Evolutionary conservation across 371 early-diverging fungal genomes (phyloP), one percentile per base, ranked within the genome.

Genomic region (Capniomyces stellatus): DNA sequence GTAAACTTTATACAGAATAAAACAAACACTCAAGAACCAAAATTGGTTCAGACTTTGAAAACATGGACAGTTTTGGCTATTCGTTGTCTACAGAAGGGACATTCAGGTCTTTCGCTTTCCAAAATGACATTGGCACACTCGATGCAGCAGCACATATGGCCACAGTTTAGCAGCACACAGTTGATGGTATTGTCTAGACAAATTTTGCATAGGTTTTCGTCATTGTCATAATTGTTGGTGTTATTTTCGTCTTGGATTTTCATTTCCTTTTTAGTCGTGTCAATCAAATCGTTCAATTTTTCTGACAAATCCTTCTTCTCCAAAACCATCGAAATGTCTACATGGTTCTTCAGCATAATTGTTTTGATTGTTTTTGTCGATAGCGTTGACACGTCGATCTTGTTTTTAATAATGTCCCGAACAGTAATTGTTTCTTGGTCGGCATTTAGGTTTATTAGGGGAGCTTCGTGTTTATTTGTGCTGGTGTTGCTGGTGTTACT

Each of bases 121-220:
- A 72, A 41, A 13, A 64, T 64, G 10, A 35, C 6, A 49, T 67
- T 52, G n/a, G 67, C 71, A 43, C 74, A 74, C 43, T 66, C 71
- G 41, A 69, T 44, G 35, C 74, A 70, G 12, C 70, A 65, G 29
- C 66, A 68, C 62, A 72, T 57, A 52, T 74, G 74, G 6, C 74
- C 74, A 44, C 74, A 74, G 54, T 72, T 70, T 29, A 72, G 57
- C 47, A 74, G 61, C 6, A 74, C 70, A 57, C 68, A 67, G 60
- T 74, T 70, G 23, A 69, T 64, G 15, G 55, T 43, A 12, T 55
- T 52, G 39, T 71, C 71, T 58, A 62, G 66, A 55, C 74, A 74
- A 22, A 74, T 63, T 41, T 69, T 66, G 58, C 73, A 73, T 52
- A 62, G 29, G 29, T 63, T 55, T 15, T 27, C 46, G 22, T 27